These are phyloP conservation scores for Alternaria postmessia DNA, from an alignment of 2,329 filamentous ascomycete species.

Conservation along the genomic window DNA sequence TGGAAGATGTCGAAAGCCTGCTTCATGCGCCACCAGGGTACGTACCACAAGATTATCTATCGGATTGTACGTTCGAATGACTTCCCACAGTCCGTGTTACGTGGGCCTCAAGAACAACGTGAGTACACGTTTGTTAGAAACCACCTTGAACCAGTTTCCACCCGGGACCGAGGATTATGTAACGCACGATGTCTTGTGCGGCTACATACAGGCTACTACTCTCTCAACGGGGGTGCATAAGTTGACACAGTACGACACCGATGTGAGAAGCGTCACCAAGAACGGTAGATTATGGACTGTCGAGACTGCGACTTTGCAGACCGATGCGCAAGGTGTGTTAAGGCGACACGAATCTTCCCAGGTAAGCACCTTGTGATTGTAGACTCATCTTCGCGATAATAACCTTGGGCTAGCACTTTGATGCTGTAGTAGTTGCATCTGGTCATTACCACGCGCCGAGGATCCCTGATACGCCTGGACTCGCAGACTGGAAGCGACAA, in stretches of 20 bases:
- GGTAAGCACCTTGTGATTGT: background rate
- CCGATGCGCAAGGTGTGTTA: slow-evolving; percentile 20
- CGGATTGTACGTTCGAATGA: slow-evolving; percentile 7
- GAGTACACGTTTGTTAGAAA: slow-evolving; percentile 59
- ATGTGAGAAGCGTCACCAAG: slow-evolving; percentile 65
- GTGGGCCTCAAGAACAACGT: slow-evolving; percentile 63
- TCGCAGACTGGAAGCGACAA: slow-evolving; percentile 56
- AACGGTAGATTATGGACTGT: slow-evolving; percentile 60
- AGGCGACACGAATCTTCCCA: slow-evolving; percentile 6
- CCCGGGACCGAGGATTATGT: slow-evolving; percentile 67
- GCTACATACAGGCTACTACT: slow-evolving; percentile 70
- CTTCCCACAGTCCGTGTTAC: slow-evolving; percentile 58
- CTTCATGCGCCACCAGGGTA: slow-evolving; percentile 62
- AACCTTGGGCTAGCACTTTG: slow-evolving; percentile 51
- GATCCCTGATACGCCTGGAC: slow-evolving; percentile 59
- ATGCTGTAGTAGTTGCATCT: slow-evolving; percentile 62
- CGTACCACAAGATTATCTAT: background rate
- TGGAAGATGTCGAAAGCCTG: slow-evolving; percentile 28
- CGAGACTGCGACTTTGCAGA: slow-evolving; percentile 55
- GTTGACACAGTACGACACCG: slow-evolving; percentile 64
- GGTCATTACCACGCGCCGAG: slow-evolving; percentile 64
- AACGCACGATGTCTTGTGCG: slow-evolving; percentile 63
- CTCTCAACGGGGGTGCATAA: slow-evolving; percentile 59
- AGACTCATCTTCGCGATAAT: background rate
- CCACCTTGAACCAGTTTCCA: slow-evolving; percentile 64